Percentiles rank a stretch among this genome's conserved stretches.
Evolutionary conservation across 495 filamentous ascomycete genomes (phyloP).

Genomic region (Xylaria cubensis): DNA sequence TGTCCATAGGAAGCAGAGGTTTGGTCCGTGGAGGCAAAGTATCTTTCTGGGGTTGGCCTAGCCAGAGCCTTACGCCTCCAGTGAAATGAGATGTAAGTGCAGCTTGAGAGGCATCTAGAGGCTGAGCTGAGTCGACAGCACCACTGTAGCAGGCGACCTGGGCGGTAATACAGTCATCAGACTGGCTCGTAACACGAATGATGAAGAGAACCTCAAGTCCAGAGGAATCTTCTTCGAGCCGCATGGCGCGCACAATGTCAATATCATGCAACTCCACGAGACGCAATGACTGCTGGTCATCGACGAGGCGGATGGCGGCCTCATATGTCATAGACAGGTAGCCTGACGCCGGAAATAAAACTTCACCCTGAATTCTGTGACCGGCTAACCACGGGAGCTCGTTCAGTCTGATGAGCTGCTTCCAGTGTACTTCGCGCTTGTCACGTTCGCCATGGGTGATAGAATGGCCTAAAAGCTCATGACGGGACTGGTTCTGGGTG

Average conservation of each 20-base stretch:
- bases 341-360: conserved; percentile 3
- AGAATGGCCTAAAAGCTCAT: conserved; percentile 50
- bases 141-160: conserved; percentile 10
- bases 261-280: conserved; percentile 1
- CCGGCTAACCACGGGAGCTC: not conserved
- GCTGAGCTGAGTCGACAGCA: not conserved
- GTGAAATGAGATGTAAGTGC: not conserved
- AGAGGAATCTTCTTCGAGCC: not conserved
- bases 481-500: conserved; percentile 32
- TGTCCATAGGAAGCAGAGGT: not conserved
- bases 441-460: conserved; percentile 23
- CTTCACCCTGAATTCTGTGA: not conserved
- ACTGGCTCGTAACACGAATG: not conserved
- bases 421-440: conserved; percentile 10
- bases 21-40: not conserved
- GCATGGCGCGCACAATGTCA: not conserved
- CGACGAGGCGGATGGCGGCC: not conserved
- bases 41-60: not conserved
- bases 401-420: not conserved
- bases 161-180: conserved; percentile 1
- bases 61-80: not conserved
- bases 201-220: not conserved
- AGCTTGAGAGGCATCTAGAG: not conserved
- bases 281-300: not conserved
- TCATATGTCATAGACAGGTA: not conserved